These are phyloP conservation scores for Pichia cactophila DNA, from an alignment of 1,139 yeast species.

Conservation along the genomic window DNA sequence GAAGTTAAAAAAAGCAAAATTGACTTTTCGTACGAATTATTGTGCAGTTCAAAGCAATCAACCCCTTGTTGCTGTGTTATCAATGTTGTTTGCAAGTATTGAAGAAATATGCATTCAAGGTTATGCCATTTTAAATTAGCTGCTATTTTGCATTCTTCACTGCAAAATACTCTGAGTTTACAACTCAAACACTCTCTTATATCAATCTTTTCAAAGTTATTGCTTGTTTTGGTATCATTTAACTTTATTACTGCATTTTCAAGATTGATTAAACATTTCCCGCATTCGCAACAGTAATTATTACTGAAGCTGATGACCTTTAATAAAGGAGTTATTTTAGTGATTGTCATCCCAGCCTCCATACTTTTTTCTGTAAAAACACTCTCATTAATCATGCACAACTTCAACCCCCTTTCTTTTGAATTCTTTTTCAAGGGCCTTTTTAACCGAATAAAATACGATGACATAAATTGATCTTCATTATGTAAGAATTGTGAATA, in stretches of 20 bases:
- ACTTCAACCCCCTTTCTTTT: slow-evolving; percentile 14
- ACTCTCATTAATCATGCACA: slow-evolving; percentile 2
- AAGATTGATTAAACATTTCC: slow-evolving; percentile 9
- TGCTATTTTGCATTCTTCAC: slow-evolving; percentile 14
- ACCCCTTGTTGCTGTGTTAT: slow-evolving; percentile 1
- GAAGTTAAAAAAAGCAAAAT: slow-evolving; percentile 8
- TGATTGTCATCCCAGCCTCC: slow-evolving; percentile 9
- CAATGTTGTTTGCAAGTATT: slow-evolving; percentile 1
- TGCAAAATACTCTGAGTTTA: slow-evolving; percentile 15
- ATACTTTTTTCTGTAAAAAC: slow-evolving; percentile 3
- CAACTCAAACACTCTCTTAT: slow-evolving; percentile 5
- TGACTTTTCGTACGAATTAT: slow-evolving; percentile 9
- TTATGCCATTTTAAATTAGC: slow-evolving; percentile 15
- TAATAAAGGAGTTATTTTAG: slow-evolving; percentile 14
- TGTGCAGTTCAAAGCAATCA: slow-evolving; percentile 3
- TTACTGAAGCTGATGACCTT: slow-evolving; percentile 14
- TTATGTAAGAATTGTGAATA: background rate
- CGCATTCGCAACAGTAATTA: slow-evolving; percentile 13
- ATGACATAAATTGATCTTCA: background rate
- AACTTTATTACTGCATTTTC: background rate
- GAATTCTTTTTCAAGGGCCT: slow-evolving; percentile 9
- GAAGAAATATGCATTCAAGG: slow-evolving; percentile 18
- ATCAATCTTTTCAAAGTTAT: background rate
- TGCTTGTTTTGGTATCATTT: background rate
- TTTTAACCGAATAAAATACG: slow-evolving; percentile 4